Conservation (phyloP, 106 monocot species). For the Dendrobium huoshanense region DNA sequence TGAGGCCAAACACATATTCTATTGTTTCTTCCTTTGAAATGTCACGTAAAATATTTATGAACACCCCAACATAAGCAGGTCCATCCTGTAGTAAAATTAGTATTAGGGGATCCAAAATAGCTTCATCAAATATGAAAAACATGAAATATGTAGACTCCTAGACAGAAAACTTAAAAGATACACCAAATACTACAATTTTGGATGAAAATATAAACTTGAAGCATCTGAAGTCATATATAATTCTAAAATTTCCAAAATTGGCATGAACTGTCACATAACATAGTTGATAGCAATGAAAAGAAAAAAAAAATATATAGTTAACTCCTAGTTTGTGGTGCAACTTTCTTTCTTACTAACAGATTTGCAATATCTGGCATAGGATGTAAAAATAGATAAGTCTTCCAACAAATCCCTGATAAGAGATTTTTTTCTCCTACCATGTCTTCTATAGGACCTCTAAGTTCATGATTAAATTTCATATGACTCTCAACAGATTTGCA, state of each 20-base stretch:
- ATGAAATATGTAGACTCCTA: neutral
- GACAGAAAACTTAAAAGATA: neutral
- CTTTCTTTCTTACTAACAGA: neutral
- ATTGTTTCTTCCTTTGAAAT: conserved; percentile 88
- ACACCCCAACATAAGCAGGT: conserved; percentile 62
- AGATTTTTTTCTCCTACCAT: too few relatives aligned
- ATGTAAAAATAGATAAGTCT: too few relatives aligned
- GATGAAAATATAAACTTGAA: neutral
- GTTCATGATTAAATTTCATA: too few relatives aligned
- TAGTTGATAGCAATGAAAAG: neutral
- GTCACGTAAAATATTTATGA: conserved; percentile 73
- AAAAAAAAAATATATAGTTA: neutral
- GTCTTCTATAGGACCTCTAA: too few relatives aligned
- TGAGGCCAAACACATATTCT: conserved; percentile 91
- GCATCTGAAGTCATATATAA: neutral
- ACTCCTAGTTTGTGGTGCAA: neutral
- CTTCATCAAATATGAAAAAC: neutral
- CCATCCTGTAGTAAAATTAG: conserved; percentile 64
- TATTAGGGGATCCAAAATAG: neutral
- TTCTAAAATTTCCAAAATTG: neutral
- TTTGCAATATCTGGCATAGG: too few relatives aligned
- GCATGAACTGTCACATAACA: neutral
- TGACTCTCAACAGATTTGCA: too few relatives aligned
- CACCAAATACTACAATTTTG: neutral
- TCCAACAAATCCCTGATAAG: too few relatives aligned